Conservation (phyloP, 176 grass and related monocot species). For the sorghum (Sorghum bicolor) region Sorghum_bicolor_NCBIv3 NC_012871.2:74972501-74973000, state of each 20-base stretch:
- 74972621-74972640: too few relatives aligned
- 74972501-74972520: background rate
- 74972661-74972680: background rate
- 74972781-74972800: background rate
- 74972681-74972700: background rate
- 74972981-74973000: background rate
- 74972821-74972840: background rate
- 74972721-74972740: background rate
- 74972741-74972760: background rate
- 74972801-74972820: background rate
- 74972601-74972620: background rate
- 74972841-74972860: background rate
- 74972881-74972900: background rate
- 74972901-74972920: constrained; percentile 20
- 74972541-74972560: background rate
- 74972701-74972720: background rate
- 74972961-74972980: constrained; percentile 7
- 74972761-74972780: background rate
- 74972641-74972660: background rate
- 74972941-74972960: constrained; percentile 4
- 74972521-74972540: background rate
- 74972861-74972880: background rate
- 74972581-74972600: background rate
- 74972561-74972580: background rate
- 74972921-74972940: background rate